Base-by-base conservation (phyloP, 345 rosid species). In the Moringa oleifera region DNA sequence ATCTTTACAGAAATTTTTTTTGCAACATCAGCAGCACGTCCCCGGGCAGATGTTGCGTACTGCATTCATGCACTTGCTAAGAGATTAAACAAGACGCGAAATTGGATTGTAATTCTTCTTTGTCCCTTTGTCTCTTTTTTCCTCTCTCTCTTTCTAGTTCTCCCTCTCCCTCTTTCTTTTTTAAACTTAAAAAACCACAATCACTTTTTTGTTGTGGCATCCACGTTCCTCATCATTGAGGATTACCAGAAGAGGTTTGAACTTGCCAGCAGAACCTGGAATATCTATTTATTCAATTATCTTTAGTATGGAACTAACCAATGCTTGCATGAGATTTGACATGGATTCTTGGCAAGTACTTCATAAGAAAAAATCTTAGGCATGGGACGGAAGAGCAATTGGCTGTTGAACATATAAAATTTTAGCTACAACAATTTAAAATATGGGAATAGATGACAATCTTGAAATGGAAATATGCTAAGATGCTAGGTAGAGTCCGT, bases 1-100 rank as follows among this genome's bases (percentile, higher is more conserved):
- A 41, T 46, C 1, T 23, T 1, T 46, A 10, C 66, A 93, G 99
- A 85, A 67, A 88, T 93, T 51, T 88, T 86, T 69, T 86, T 88
- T 7, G 97, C 99, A 24, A 93, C 99, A 52, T 86, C 97, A 47
- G 89, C 80, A 13, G 73, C 81, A 49, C 90, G 95, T 49, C 99
- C 96, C 15, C 71, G 99, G 70, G 97, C 96, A 45, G 99, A 93
- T 73, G 91, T 88, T 37, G 97, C 99, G 16, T 93, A 90, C 70
- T 93, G 97, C 81, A 90, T 93, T 58, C 87, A 88, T 56, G 87
- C 95, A 57, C 81, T 93, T 41, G 76, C 97, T 0, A 90, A 76
- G 82, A 86, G 99, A 80, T 78, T 93, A 60, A 76, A 89, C 20
- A 93, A 93, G 74, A 93, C 99, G 4, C 68, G 79, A 13, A 88